A percentile compares a stretch with the other conserved stretches of the same genome.
Evolutionary conservation across 768 basidiomycete species (phyloP).

Genomic region (Strobilomyces dryophilus): DNA sequence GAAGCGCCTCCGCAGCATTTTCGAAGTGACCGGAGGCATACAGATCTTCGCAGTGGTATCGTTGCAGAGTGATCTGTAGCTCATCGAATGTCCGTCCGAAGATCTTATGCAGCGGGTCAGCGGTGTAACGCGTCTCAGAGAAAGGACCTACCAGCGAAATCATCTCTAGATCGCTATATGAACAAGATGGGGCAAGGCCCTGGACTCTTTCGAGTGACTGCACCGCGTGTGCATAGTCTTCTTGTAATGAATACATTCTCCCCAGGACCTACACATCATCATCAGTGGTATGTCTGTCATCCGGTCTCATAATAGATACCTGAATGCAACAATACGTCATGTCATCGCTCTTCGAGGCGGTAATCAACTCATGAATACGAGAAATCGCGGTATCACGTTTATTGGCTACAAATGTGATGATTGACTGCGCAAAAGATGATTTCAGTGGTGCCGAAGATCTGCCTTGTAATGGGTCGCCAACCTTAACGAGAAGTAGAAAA

Average conservation of each 20-base stretch:
- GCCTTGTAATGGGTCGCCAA: too few relatives aligned
- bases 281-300: background rate
- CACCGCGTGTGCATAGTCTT: background rate
- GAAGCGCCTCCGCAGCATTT: too few relatives aligned
- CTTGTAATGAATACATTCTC: background rate
- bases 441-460: background rate
- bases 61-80: background rate
- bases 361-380: background rate
- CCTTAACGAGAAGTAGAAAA: background rate
- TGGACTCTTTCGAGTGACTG: background rate
- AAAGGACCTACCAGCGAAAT: background rate
- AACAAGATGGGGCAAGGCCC: background rate
- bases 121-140: too few relatives aligned
- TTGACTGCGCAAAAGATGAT: background rate
- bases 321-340: background rate
- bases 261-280: constrained; percentile 2
- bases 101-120: too few relatives aligned
- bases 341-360: background rate
- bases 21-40: background rate
- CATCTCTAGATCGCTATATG: background rate
- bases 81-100: too few relatives aligned
- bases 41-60: background rate
- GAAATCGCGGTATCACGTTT: constrained; percentile 1
- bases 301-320: background rate
- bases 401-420: background rate